These are phyloP conservation scores for Nicotiana tabacum DNA, from an alignment of 257 asterid species.

Conservation along the genomic window DNA sequence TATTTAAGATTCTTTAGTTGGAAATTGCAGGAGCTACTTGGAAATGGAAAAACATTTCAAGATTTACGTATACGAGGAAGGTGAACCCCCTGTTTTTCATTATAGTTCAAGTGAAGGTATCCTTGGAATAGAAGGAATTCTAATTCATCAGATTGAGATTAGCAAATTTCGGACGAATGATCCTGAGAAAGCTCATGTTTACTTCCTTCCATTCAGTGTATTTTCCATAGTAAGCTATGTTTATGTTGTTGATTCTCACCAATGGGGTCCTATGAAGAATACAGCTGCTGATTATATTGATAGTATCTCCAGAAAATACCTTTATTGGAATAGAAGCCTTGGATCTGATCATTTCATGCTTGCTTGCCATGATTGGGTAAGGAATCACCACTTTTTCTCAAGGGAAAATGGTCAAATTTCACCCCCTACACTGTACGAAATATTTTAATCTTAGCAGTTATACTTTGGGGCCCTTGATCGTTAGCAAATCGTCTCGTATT, in stretches of 20 bases:
- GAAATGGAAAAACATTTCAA: slow-evolving; percentile 62
- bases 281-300: slow-evolving; percentile 23
- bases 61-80: slow-evolving; percentile 53
- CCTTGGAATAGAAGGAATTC: slow-evolving; percentile 49
- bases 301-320: slow-evolving; percentile 29
- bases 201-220: slow-evolving; percentile 57
- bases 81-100: slow-evolving; percentile 68
- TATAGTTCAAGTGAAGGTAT: slow-evolving; percentile 50
- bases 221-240: slow-evolving; percentile 38
- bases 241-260: slow-evolving; percentile 30
- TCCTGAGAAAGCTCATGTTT: slow-evolving; percentile 42
- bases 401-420: too few species aligned
- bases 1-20: too few species aligned
- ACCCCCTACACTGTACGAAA: too few species aligned
- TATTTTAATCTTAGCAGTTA: too few species aligned
- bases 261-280: slow-evolving; percentile 39
- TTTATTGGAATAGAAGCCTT: slow-evolving; percentile 63
- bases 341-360: slow-evolving; percentile 80
- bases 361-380: slow-evolving; percentile 83
- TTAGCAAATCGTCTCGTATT: neutral
- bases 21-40: slow-evolving; percentile 44
- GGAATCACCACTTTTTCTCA: neutral
- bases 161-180: slow-evolving; percentile 45
- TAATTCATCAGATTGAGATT: slow-evolving; percentile 43
- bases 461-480: neutral